phyloP scores from a whole-genome alignment of 1,139 yeast species.

The Hyphopichia buzzinii region DNA sequence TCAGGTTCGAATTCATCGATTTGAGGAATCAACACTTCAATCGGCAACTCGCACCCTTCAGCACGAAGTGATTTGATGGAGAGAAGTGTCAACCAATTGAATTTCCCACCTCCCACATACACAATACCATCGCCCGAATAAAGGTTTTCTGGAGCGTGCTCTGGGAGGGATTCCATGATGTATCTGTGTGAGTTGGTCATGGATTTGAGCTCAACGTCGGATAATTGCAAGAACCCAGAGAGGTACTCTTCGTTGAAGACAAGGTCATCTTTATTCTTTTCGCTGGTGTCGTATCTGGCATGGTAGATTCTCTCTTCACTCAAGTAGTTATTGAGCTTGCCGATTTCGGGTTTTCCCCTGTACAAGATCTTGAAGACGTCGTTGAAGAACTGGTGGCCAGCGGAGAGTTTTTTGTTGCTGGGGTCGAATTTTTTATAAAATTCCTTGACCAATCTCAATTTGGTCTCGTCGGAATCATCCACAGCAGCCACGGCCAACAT shows the following conservation, averaged over 20 bases:
- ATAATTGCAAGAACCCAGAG: slow-evolving; percentile 51
- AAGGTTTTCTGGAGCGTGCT: slow-evolving; percentile 42
- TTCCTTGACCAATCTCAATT: slow-evolving; percentile 13
- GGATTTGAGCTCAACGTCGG: slow-evolving; percentile 41
- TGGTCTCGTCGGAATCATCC: slow-evolving; percentile 6
- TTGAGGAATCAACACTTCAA: slow-evolving; percentile 74
- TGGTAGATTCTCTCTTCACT: slow-evolving; percentile 44
- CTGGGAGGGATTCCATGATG: slow-evolving; percentile 52
- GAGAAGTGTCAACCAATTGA: slow-evolving; percentile 67
- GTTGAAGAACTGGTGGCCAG: slow-evolving; percentile 32
- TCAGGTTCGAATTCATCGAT: slow-evolving; percentile 67
- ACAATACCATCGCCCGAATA: slow-evolving; percentile 76
- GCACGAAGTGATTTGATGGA: slow-evolving; percentile 65
- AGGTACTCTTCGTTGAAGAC: slow-evolving; percentile 47
- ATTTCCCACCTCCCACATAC: slow-evolving; percentile 78
- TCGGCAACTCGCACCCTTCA: slow-evolving; percentile 64
- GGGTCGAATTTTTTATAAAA: slow-evolving; percentile 12
- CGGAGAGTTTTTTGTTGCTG: slow-evolving; percentile 11
- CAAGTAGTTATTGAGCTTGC: slow-evolving; percentile 32
- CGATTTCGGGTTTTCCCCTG: slow-evolving; percentile 36
- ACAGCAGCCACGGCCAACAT: slow-evolving; percentile 2
- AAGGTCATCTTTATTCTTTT: slow-evolving; percentile 18
- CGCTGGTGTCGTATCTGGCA: slow-evolving; percentile 43
- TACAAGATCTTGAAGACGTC: slow-evolving; percentile 35
- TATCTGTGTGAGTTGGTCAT: slow-evolving; percentile 52